Evolutionary conservation across 2,329 filamentous ascomycete genomes (phyloP).

Genomic region (Calonectria henricotiae): DNA sequence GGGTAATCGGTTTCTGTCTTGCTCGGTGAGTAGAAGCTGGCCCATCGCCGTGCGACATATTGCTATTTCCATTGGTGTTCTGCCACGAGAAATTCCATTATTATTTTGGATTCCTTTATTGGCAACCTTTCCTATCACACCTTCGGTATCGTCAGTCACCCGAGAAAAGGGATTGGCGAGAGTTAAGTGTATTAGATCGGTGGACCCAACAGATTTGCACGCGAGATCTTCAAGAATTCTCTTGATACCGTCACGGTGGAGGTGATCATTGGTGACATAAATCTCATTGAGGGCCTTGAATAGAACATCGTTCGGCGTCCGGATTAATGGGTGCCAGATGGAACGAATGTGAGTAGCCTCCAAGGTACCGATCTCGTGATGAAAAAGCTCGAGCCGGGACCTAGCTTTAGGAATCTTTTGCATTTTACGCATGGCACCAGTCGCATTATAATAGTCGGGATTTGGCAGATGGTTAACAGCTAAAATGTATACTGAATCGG

Average conservation of each 20-base stretch:
- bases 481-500: conserved; percentile 3
- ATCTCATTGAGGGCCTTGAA: conserved; percentile 20
- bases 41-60: conserved; percentile 13
- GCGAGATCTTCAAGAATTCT: conserved; percentile 5
- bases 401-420: conserved; percentile 10
- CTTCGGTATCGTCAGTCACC: conserved; percentile 1
- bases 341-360: conserved; percentile 16
- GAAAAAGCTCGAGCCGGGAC: conserved; percentile 16
- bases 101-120: conserved; percentile 19
- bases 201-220: conserved; percentile 4
- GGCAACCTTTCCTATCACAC: conserved; percentile 2
- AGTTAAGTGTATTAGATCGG: conserved; percentile 2
- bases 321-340: conserved; percentile 18
- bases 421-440: neutral
- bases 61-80: conserved; percentile 7
- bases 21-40: neutral
- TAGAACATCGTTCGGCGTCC: conserved; percentile 12
- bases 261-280: conserved; percentile 14
- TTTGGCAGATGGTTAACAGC: conserved; percentile 17
- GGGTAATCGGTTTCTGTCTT: neutral
- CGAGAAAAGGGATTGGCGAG: neutral
- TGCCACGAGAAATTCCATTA: conserved; percentile 3
- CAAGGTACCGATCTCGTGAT: conserved; percentile 10
- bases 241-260: conserved; percentile 1
- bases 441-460: conserved; percentile 15